Conservation (phyloP, 257 asterid genomes). For the Eucommia ulmoides region DNA sequence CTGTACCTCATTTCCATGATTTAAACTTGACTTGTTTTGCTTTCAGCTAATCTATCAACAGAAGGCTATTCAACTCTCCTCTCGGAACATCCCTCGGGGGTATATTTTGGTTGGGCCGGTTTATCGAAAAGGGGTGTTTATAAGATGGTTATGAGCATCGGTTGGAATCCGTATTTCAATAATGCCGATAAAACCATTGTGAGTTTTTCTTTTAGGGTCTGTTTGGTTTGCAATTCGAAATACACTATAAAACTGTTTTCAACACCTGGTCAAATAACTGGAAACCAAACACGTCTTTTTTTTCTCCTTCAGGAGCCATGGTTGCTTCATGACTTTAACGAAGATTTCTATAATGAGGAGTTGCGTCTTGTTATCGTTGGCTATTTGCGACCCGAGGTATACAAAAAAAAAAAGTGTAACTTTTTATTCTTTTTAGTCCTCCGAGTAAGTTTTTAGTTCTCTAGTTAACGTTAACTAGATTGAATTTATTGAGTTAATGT, state of each 20-base stretch:
- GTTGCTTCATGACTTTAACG: constrained; percentile 80
- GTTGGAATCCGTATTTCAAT: constrained; percentile 84
- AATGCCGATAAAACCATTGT: constrained; percentile 88
- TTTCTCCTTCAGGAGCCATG: constrained; percentile 65
- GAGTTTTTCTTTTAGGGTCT: no score
- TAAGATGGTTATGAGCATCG: not conserved
- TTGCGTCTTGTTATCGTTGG: constrained; percentile 72
- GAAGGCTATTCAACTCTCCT: constrained; percentile 39
- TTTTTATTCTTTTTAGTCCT: not conserved
- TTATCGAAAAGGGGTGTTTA: not conserved
- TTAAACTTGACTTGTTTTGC: not conserved
- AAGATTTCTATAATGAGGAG: constrained; percentile 82
- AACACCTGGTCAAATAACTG: no score
- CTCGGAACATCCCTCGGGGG: constrained; percentile 74
- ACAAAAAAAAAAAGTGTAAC: not conserved
- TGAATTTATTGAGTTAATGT: no score
- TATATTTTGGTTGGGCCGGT: constrained; percentile 46
- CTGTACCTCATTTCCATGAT: not conserved
- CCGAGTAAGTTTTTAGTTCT: no score
- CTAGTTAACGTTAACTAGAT: no score
- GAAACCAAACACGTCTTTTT: no score
- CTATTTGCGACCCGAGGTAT: constrained; percentile 86
- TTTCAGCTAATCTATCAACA: constrained; percentile 76
- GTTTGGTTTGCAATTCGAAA: no score
- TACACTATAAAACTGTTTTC: no score